Evolutionary conservation across 345 rosid species (phyloP), one percentile per base, ranked within the genome.

Genomic region (Hypericum androsaemum): DNA sequence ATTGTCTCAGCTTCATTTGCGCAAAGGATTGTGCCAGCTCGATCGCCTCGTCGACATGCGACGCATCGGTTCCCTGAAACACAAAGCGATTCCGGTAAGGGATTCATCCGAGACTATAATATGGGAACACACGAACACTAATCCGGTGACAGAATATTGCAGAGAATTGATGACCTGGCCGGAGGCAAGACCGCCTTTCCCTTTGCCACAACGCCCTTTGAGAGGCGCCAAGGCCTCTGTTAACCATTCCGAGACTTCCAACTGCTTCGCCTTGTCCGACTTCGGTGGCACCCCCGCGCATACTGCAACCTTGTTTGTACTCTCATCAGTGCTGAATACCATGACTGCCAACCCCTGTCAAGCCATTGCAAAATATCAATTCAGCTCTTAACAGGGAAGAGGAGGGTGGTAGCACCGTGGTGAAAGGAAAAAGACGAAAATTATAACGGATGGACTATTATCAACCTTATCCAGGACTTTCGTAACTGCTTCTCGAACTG

Each of bases 181-280:
- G 0, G 94, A 61, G 59, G 96, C 97, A 37, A 88, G 77, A 70
- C 98, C 98, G 12, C 75, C 72, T 72, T 81, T 92, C 49, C 98
- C 97, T 77, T 76, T 88, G 13, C 97, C 98, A 35, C 94, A 88
- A 60, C 77, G 69, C 44, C 98, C 97, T 22, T 92, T 92, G 10
- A 92, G 70, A 53, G 95, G 98, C 40, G 69, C 80, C 57, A 92
- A 50, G 1, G 97, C 97, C 54, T 68, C 64, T 16, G 84, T 75
- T 58, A 92, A 60, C 98, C 98, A 92, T 44, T 88, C 95, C 3
- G 97, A 78, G 35, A 85, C 90, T 46, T 92, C 94, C 68, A 92
- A 69, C 63, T 65, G 68, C 71, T 81, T 75, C 65, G 62, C 69
- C 54, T 68, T 57, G 37, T 74, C 76, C 2, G 76, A 73, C 54